phyloP scores from a whole-genome alignment of 352 stramenopile genomes.

The Phytopythium sindhum region DNA sequence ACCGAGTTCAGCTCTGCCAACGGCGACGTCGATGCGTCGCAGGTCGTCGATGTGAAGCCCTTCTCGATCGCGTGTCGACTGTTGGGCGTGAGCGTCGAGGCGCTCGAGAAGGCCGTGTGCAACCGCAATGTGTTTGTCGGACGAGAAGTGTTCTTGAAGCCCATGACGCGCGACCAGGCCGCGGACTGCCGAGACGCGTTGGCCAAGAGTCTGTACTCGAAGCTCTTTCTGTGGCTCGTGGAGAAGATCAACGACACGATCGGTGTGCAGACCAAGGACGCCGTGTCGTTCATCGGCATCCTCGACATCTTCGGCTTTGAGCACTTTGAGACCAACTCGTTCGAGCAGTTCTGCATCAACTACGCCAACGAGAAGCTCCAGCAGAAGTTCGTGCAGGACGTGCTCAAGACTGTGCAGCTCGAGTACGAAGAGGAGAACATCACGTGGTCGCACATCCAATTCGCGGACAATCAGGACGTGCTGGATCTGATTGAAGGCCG shows the following conservation, averaged over 20 bases:
- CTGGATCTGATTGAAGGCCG: conserved; percentile 89
- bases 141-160: conserved; percentile 75
- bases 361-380: conserved; percentile 92
- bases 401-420: conserved; percentile 91
- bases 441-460: conserved; percentile 87
- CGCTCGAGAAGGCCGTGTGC: conserved; percentile 67
- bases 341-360: conserved; percentile 94
- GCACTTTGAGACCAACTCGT: conserved; percentile 90
- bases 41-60: conserved; percentile 50
- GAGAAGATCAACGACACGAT: conserved; percentile 92
- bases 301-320: conserved; percentile 94
- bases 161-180: conserved; percentile 82
- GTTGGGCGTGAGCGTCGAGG: conserved; percentile 47
- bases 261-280: conserved; percentile 42
- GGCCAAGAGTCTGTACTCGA: conserved; percentile 93
- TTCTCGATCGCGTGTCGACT: conserved; percentile 59
- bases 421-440: conserved; percentile 93
- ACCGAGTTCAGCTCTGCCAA: conserved; percentile 76
- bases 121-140: conserved; percentile 83
- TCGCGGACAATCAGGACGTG: conserved; percentile 90
- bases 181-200: conserved; percentile 90
- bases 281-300: conserved; percentile 87
- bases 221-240: conserved; percentile 96
- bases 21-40: conserved; percentile 76
- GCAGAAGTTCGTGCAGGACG: conserved; percentile 85